phyloP scores from a whole-genome alignment of 2,329 filamentous ascomycete species.

The Sporothrix protearum region DNA sequence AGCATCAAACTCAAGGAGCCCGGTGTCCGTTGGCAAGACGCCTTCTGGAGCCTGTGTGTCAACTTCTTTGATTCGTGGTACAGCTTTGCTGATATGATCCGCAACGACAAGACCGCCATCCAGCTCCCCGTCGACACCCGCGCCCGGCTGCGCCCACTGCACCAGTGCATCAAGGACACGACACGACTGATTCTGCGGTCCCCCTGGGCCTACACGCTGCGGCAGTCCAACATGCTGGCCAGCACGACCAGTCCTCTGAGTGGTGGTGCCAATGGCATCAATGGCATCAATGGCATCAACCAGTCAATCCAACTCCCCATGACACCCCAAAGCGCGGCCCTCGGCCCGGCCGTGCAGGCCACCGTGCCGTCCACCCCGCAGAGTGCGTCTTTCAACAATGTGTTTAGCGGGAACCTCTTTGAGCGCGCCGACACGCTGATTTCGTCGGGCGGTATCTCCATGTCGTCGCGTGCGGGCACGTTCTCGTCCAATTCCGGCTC shows the following conservation, averaged over 20 bases:
- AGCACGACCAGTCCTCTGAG: constrained; percentile 36
- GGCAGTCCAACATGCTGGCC: constrained; percentile 35
- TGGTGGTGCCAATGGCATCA: constrained; percentile 23
- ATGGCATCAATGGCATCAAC: constrained; percentile 8
- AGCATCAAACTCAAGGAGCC: constrained; percentile 83
- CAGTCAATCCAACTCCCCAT: constrained; percentile 58
- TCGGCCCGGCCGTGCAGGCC: constrained; percentile 85
- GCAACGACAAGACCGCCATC: constrained; percentile 50
- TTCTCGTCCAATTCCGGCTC: constrained; percentile 51
- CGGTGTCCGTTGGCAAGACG: constrained; percentile 60
- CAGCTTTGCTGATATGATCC: constrained; percentile 60
- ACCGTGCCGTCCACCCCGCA: constrained; percentile 73
- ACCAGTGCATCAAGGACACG: constrained; percentile 78
- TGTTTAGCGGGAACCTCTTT: constrained; percentile 58
- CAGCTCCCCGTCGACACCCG: constrained; percentile 65
- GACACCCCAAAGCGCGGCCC: constrained; percentile 82
- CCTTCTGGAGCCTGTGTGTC: constrained; percentile 70
- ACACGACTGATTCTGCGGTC: constrained; percentile 64
- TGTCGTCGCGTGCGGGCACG: constrained; percentile 52
- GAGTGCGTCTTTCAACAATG: constrained; percentile 52
- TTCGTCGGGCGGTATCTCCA: constrained; percentile 55
- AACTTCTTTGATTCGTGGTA: constrained; percentile 68
- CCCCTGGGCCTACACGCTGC: constrained; percentile 50
- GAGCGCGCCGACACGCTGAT: constrained; percentile 58
- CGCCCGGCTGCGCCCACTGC: constrained; percentile 71